Evolutionary conservation across 306 rosid species (phyloP).

Genomic region (Glycine latifolia): DNA sequence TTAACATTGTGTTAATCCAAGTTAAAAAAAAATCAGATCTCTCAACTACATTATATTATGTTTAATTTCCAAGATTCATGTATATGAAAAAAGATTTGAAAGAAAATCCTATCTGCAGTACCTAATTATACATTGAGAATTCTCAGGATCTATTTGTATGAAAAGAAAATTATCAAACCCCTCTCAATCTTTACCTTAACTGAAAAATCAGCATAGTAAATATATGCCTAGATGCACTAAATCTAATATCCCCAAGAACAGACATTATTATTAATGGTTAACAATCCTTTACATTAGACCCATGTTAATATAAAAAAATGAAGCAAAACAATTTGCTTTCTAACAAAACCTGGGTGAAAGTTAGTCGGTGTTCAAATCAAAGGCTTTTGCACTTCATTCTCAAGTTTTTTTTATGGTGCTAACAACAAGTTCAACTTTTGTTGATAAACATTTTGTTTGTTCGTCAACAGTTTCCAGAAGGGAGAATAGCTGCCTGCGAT

Average conservation of each 20-base stretch:
- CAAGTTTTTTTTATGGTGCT: slow-evolving; percentile 42
- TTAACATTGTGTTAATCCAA: neutral
- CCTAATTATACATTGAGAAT: no score
- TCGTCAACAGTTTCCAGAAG: slow-evolving; percentile 50
- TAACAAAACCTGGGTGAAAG: neutral
- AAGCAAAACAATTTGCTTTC: slow-evolving; percentile 25
- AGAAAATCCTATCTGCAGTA: neutral
- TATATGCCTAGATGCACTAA: neutral
- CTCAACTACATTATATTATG: no score
- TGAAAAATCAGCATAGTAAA: no score
- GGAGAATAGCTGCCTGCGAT: slow-evolving; percentile 37
- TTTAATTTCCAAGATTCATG: neutral
- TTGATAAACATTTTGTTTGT: slow-evolving; percentile 45
- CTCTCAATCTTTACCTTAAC: neutral
- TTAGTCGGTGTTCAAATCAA: slow-evolving; percentile 40
- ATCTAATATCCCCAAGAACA: neutral
- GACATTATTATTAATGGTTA: neutral
- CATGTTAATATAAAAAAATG: slow-evolving; percentile 6
- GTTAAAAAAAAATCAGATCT: no score
- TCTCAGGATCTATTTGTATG: no score
- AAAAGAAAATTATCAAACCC: no score
- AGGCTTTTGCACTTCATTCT: slow-evolving; percentile 42
- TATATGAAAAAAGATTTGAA: neutral
- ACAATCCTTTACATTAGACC: slow-evolving; percentile 3
- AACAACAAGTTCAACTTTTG: slow-evolving; percentile 39